Evolutionary conservation across 2,329 filamentous ascomycete species (phyloP).

Genomic region (Botrytis pseudocinerea): DNA sequence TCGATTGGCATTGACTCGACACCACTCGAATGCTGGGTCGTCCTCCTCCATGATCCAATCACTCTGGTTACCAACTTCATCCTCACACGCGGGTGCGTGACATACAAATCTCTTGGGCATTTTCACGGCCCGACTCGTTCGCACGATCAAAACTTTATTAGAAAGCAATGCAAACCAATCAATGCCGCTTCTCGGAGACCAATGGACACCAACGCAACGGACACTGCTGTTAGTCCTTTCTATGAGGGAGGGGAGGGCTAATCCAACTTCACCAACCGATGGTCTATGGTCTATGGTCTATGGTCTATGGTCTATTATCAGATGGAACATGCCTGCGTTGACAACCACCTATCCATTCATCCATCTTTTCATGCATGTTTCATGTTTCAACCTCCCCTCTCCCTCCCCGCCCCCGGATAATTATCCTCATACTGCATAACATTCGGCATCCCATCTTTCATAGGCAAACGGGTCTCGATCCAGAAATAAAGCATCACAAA

Average conservation of each 20-base stretch:
- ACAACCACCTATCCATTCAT: too few species aligned
- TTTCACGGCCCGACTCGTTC: neutral
- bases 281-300: neutral
- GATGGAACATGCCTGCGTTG: neutral
- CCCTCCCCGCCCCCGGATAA: neutral
- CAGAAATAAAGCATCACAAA: neutral
- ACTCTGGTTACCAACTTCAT: neutral
- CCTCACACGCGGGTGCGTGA: neutral
- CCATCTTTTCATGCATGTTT: neutral
- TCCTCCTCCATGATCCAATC: neutral
- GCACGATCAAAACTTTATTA: neutral
- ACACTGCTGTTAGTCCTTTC: too few species aligned
- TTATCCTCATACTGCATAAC: neutral
- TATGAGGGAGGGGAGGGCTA: neutral
- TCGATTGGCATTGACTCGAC: too few species aligned
- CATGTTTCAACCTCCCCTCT: neutral
- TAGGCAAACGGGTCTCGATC: neutral
- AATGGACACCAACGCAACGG: too few species aligned
- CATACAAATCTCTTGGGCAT: neutral
- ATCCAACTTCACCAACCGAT: neutral
- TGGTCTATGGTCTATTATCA: neutral
- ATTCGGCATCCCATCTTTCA: neutral
- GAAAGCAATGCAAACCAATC: neutral
- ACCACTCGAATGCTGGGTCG: too few species aligned
- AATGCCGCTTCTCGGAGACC: neutral